These are phyloP conservation scores for Podospora fimiseda DNA, from an alignment of 495 filamentous ascomycete genomes.

Conservation along the genomic window DNA sequence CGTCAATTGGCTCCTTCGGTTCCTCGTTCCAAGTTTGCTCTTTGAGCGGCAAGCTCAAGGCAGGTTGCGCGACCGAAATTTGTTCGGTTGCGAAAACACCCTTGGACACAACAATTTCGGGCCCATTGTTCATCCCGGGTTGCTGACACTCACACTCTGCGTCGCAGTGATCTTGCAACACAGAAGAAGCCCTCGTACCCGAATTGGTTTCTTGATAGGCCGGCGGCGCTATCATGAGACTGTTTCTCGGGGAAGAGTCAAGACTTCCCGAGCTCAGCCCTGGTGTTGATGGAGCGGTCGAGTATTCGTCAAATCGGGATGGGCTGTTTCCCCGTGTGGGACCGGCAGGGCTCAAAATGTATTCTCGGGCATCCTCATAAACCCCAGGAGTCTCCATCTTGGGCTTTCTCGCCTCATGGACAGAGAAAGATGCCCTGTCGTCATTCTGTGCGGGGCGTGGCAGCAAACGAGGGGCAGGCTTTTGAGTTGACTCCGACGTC, in stretches of 20 bases:
- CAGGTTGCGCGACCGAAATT: neutral
- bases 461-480: neutral
- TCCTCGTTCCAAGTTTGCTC: neutral
- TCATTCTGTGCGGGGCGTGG: neutral
- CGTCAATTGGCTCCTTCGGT: neutral
- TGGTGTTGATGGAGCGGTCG: constrained; percentile 35
- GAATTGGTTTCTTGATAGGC: constrained; percentile 11
- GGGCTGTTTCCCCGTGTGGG: constrained; percentile 6
- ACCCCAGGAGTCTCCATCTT: constrained; percentile 22
- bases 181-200: constrained; percentile 13
- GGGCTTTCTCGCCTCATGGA: neutral
- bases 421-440: neutral
- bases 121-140: neutral
- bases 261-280: constrained; percentile 26
- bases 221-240: constrained; percentile 28
- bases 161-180: constrained; percentile 1
- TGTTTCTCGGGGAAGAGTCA: constrained; percentile 32
- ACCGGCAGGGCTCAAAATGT: constrained; percentile 7
- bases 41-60: neutral
- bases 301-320: constrained; percentile 20
- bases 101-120: neutral
- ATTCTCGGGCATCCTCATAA: constrained; percentile 21
- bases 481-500: neutral
- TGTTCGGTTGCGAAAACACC: neutral
- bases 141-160: constrained; percentile 20